phyloP scores from a whole-genome alignment of 1,284 basidiomycete genomes.

The Spongiforma sp. region DNA sequence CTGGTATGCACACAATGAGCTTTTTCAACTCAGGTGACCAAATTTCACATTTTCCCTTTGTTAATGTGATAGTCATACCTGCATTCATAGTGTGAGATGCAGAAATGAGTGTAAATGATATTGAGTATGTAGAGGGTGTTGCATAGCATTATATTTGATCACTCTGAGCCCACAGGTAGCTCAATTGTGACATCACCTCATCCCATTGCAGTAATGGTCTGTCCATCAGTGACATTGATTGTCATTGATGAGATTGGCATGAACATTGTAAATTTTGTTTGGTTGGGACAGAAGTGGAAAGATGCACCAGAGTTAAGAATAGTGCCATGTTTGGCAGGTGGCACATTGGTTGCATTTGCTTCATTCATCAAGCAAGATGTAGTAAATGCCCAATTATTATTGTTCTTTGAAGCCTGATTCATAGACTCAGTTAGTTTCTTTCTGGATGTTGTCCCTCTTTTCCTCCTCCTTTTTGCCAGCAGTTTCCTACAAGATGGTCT shows the following conservation, averaged over 20 bases:
- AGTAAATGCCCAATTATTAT: neutral
- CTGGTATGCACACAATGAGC: no score
- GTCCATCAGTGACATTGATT: neutral
- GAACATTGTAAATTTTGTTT: neutral
- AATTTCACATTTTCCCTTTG: neutral
- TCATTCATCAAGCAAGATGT: neutral
- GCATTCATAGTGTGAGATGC: neutral
- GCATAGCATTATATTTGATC: neutral
- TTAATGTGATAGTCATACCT: neutral
- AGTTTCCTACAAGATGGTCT: neutral
- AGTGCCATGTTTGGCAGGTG: neutral
- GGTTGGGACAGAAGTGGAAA: neutral
- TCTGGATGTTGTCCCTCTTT: neutral
- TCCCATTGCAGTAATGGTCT: neutral
- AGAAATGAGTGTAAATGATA: neutral
- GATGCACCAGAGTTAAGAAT: neutral
- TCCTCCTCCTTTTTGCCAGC: neutral
- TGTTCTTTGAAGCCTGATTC: neutral
- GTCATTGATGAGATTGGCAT: neutral
- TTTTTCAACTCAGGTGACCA: no score
- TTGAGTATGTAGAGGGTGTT: neutral
- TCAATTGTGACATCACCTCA: neutral
- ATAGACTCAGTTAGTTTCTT: neutral
- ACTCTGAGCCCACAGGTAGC: neutral
- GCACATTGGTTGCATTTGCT: neutral